Evolutionary conservation across 2,329 filamentous ascomycete species (phyloP), one percentile per base, ranked within the genome.

Genomic region (Fusarium decemcellulare): DNA sequence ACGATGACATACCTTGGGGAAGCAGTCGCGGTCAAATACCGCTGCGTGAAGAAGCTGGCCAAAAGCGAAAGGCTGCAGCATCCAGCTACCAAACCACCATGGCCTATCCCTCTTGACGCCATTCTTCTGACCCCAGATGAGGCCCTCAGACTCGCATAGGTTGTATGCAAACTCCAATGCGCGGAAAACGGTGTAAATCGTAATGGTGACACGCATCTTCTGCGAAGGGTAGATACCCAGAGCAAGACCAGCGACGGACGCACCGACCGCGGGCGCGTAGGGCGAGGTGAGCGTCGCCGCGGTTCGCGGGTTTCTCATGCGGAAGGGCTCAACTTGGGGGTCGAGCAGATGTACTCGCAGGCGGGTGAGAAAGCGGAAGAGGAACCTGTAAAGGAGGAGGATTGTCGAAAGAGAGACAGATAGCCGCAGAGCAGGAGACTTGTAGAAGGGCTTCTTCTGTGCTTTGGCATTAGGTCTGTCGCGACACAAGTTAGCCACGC

Each of bases 91-190:
- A 82, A 92, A 93, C 93, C 93, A 95, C 89, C 89, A 92, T 0
- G 95, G 94, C 52, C 88, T 81, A 71, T 91, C 87, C 71, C 90
- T 87, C 74, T 87, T 87, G 23, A 74, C 65, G 8, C 83, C 86
- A 70, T 84, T 85, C 71, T 84, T 84, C 72, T 82, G 83, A 2
- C 88, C 88, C 89, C 89, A 91, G 52, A 91, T 83, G 73, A 87
- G 89, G 8, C 91, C 91, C 43, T 92, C 90, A 46, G 91, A 90
- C 76, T 97, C 93, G 6, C 93, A 86, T 18, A 91, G 85, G 78
- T 97, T 97, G 86, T 95, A 98, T 6, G 88, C 86, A 72, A 95
- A 96, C 77, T 99, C 95, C 39, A 97, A 83, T 2, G 93, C 93
- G 53, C 93, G 88, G 71, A 94, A 95, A 65, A 94, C 85, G 59